These are phyloP conservation scores for Lagerstroemia speciosa DNA, from an alignment of 345 rosid species.

Conservation along the genomic window DNA sequence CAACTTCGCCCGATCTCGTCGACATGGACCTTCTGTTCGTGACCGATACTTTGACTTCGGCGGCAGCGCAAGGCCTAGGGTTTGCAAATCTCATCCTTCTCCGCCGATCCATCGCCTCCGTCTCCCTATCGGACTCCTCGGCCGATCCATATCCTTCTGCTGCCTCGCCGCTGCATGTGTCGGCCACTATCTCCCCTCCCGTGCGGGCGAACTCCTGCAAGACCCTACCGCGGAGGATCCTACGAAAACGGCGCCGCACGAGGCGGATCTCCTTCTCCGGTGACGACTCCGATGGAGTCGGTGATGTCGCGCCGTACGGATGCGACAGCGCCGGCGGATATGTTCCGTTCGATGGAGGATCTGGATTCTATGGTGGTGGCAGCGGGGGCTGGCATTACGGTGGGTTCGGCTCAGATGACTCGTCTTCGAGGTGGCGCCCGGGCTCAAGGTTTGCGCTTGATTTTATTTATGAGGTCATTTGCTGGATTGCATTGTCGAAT, in stretches of 20 bases:
- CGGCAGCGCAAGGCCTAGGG: conserved; percentile 41
- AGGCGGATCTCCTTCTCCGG: conserved; percentile 32
- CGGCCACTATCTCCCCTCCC: conserved; percentile 42
- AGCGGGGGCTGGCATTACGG: conserved; percentile 56
- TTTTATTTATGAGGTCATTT: conserved; percentile 83
- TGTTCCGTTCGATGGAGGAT: conserved; percentile 41
- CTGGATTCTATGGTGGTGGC: conserved; percentile 36
- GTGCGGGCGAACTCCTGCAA: conserved; percentile 34
- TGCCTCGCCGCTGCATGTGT: conserved; percentile 4
- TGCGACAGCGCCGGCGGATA: conserved; percentile 24
- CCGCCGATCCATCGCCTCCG: conserved; percentile 20
- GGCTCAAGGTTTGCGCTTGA: conserved; percentile 36
- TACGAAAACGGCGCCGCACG: conserved; percentile 47
- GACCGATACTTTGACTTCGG: conserved; percentile 33
- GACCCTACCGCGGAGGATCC: conserved; percentile 36
- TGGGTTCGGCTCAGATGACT: conserved; percentile 46
- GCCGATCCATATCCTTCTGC: conserved; percentile 17
- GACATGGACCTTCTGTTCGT: conserved; percentile 46
- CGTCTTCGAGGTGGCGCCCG: conserved; percentile 42
- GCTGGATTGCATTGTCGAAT: conserved; percentile 82
- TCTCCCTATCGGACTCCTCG: conserved; percentile 25
- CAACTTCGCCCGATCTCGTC: not conserved
- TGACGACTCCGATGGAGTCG: conserved; percentile 11
- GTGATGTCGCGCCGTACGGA: conserved; percentile 8
- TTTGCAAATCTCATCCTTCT: conserved; percentile 34